Evolutionary conservation across 176 grass and related monocot genomes (phyloP), one percentile per base, ranked within the genome.

Genomic region (Aegilops sharonensis): DNA sequence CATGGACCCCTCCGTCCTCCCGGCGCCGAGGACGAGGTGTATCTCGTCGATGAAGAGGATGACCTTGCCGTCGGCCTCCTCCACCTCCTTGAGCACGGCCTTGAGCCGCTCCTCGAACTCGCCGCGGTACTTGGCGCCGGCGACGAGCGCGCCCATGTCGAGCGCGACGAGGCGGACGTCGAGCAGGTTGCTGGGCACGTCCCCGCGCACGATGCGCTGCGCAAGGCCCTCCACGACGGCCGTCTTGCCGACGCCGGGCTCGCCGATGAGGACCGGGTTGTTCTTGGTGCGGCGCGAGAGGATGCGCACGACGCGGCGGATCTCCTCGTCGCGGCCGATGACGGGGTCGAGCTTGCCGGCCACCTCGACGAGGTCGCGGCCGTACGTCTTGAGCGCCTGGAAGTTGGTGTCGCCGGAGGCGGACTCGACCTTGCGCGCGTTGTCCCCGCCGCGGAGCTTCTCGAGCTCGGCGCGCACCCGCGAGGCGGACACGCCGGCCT

Each of bases 1-100:
- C 92, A 97, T 94, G 11, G 94, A 94, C 3, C 94, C 94, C 61
- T 94, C 94, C 4, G 83, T 89, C 43, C 88, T 86, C 11, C 94
- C 94, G 4, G 94, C 94, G 17, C 94, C 92, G 18, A 97, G 92
- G 32, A 97, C 92, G 78, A 94, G 87, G 73, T 97, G 94, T 59
- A 97, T 92, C 69, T 97, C 94, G 83, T 97, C 94, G 68, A 97
- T 97, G 88, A 97, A 97, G 24, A 97, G 88, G 21, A 94, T 97
- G 3, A 94, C 94, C 78, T 93, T 97, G 21, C 92, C 92, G 4
- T 89, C 71, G 65, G 92, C 88, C 42, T 92, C 90, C 60, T 97
- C 92, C 39, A 97, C 90, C 75, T 97, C 94, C 91, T 97, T 92
- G 34, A 97, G 84, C 30, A 97, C 92, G 3, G 92, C 66, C 84